Evolutionary conservation across 108 stramenopile species (phyloP).

Genomic region (Cylindrotheca fusiformis): DNA sequence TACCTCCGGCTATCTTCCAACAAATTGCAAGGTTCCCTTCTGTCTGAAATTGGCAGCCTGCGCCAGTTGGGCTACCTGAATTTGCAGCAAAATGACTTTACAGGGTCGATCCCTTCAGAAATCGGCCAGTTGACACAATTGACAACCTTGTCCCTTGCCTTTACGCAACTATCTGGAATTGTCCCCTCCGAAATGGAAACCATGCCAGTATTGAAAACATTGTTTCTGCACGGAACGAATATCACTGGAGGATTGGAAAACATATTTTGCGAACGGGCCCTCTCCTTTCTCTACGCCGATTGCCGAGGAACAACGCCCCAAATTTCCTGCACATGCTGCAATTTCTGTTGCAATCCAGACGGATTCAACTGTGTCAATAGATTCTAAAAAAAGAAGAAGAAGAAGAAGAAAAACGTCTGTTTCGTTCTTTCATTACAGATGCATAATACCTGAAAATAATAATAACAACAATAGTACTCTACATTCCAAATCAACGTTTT

Average conservation of each 20-base stretch:
- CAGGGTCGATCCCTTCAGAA: constrained; percentile 39
- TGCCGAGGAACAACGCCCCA: constrained; percentile 4
- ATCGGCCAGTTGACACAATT: constrained; percentile 27
- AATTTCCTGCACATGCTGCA: constrained; percentile 14
- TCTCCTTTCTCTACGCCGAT: constrained; percentile 1
- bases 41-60: constrained; percentile 32
- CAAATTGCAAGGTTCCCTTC: constrained; percentile 27
- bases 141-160: constrained; percentile 2
- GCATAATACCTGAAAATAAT: too few relatives aligned
- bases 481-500: too few relatives aligned
- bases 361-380: too few relatives aligned
- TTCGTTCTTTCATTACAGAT: too few relatives aligned
- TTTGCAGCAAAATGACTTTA: constrained; percentile 35
- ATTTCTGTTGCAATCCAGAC: constrained; percentile 13
- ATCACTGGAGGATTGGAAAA: constrained; percentile 8
- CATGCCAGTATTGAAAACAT: neutral
- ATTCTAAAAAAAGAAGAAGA: too few relatives aligned
- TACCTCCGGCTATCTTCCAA: constrained; percentile 14
- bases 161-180: neutral
- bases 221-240: constrained; percentile 10
- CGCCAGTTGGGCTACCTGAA: constrained; percentile 19
- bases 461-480: too few relatives aligned
- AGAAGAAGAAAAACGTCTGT: too few relatives aligned
- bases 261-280: constrained; percentile 4
- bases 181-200: neutral